These are phyloP conservation scores for Cytospora piceae DNA, from an alignment of 2,329 filamentous ascomycete species.

Conservation along the genomic window DNA sequence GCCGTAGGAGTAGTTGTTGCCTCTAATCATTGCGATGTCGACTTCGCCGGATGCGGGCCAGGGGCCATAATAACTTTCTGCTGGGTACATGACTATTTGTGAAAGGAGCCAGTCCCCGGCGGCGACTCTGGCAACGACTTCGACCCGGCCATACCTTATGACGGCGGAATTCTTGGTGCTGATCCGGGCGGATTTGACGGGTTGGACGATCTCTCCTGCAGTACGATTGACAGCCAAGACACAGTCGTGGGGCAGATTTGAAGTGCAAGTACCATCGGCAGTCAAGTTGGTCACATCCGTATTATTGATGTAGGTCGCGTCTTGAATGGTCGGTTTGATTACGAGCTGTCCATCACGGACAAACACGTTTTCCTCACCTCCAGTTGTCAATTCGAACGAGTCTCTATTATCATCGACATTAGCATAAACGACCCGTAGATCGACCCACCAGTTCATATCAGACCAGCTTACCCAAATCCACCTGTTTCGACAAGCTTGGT, in stretches of 20 bases:
- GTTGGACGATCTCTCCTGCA: constrained; percentile 27
- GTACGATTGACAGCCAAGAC: neutral
- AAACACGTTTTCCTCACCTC: constrained; percentile 27
- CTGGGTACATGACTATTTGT: constrained; percentile 27
- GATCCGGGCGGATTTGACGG: constrained; percentile 27
- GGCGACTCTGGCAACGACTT: constrained; percentile 30
- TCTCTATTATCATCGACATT: neutral
- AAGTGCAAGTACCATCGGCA: constrained; percentile 30
- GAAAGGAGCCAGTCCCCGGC: constrained; percentile 32
- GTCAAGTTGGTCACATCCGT: constrained; percentile 41
- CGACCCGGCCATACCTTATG: constrained; percentile 29
- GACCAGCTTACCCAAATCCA: constrained; percentile 21
- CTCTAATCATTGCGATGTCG: constrained; percentile 26
- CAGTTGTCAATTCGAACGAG: constrained; percentile 22
- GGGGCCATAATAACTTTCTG: constrained; percentile 25
- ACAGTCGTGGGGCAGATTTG: constrained; percentile 11
- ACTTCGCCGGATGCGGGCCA: constrained; percentile 32
- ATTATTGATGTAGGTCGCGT: constrained; percentile 15
- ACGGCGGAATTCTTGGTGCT: constrained; percentile 29
- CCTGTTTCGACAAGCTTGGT: constrained; percentile 26
- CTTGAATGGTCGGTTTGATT: constrained; percentile 24
- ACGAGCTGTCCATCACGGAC: constrained; percentile 29
- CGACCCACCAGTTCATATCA: neutral
- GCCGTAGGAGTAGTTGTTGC: constrained; percentile 29
- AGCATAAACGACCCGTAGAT: neutral